A percentile compares a stretch with the other conserved stretches of the same genome.
phyloP scores from a whole-genome alignment of 495 filamentous ascomycete genomes.

The Podospora tetraspora region DNA sequence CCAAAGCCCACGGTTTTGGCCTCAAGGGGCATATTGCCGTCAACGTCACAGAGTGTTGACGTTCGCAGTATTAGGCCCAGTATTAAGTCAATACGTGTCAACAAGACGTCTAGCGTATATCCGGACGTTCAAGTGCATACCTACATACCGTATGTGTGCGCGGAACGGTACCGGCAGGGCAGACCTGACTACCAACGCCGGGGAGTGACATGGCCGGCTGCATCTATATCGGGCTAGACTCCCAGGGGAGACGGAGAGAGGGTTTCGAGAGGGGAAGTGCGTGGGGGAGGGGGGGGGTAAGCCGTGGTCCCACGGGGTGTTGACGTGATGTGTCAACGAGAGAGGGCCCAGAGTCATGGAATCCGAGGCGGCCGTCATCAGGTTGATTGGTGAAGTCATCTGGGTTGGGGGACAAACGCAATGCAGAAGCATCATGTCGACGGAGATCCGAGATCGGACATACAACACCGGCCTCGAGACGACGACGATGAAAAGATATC shows the following conservation, averaged over 20 bases:
- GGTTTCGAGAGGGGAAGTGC: neutral
- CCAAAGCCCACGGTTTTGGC: too few relatives aligned
- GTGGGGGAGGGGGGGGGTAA: neutral
- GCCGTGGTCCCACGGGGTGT: neutral
- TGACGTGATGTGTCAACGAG: neutral
- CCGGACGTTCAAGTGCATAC: neutral
- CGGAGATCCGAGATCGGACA: neutral
- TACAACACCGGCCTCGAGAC: neutral
- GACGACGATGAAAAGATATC: neutral
- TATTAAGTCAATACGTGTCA: too few relatives aligned
- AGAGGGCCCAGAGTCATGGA: neutral
- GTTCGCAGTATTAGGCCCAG: too few relatives aligned
- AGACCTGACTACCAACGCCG: neutral
- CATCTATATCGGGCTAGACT: neutral
- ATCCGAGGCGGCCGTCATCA: neutral
- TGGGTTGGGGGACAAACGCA: neutral
- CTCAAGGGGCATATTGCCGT: too few relatives aligned
- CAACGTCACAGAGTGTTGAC: too few relatives aligned
- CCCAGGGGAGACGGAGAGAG: neutral
- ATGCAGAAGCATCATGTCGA: neutral
- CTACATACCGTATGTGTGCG: neutral
- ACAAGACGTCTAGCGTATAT: too few relatives aligned
- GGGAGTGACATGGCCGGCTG: neutral
- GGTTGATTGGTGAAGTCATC: neutral
- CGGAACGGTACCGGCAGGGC: neutral